Conservation (phyloP, 1,284 basidiomycete genomes). For the Pseudozyma sp. region DNA sequence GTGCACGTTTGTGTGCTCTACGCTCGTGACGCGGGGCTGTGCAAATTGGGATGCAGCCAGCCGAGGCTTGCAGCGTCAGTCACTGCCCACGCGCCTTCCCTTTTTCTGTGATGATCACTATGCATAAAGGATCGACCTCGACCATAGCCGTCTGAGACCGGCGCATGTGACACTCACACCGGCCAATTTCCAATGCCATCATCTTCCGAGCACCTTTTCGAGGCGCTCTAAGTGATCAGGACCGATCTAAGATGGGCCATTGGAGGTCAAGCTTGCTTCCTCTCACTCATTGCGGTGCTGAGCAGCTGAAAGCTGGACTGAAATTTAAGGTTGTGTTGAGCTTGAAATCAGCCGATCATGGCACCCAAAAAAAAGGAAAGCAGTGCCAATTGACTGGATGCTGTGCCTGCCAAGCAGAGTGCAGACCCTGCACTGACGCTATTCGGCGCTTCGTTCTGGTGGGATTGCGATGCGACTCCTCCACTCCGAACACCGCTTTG, state of each 20-base stretch:
- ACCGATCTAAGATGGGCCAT: too few relatives aligned
- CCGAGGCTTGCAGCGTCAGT: neutral
- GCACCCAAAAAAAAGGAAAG: neutral
- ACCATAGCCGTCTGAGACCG: neutral
- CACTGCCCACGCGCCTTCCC: neutral
- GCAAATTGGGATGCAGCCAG: constrained; percentile 1
- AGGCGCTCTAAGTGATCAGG: too few relatives aligned
- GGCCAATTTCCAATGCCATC: too few relatives aligned
- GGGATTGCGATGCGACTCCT: neutral
- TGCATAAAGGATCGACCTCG: neutral
- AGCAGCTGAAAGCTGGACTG: neutral
- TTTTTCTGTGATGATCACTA: neutral
- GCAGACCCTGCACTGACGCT: constrained; percentile 1
- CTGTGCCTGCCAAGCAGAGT: constrained; percentile 8
- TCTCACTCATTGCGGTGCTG: too few relatives aligned
- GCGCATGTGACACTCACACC: too few relatives aligned
- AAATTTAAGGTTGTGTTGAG: neutral
- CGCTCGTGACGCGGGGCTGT: neutral
- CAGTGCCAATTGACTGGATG: neutral
- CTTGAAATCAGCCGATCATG: neutral
- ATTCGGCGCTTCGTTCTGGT: neutral
- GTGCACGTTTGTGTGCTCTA: too few relatives aligned
- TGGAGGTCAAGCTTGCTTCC: too few relatives aligned
- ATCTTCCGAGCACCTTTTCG: too few relatives aligned
- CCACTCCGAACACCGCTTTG: neutral